Evolutionary conservation across 805 yeast species (phyloP), one percentile per base, ranked within the genome.

Genomic region (Ogataea kodamae): DNA sequence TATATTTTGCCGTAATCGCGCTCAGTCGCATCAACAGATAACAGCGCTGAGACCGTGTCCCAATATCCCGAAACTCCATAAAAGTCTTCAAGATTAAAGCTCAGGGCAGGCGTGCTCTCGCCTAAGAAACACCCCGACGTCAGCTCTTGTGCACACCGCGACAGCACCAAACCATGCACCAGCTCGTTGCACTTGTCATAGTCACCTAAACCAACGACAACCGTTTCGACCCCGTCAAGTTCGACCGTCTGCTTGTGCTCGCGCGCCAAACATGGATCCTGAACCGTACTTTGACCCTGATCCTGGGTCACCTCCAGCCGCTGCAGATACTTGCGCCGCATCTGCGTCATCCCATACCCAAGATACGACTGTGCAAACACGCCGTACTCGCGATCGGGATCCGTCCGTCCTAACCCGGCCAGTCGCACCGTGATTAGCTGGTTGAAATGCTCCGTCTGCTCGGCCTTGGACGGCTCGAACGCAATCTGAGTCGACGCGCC

Each of bases 21-120:
- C 13, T 14, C 32, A 1, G 42, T 20, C 11, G 43, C 43, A 22
- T 58, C 47, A 11, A 62, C 58, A 8, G 62, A 55, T 22, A 73
- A 49, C 22, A 76, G 56, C 30, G 65, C 62, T n/a, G 68, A 66
- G 23, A 78, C 61, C 4, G 78, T 71, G 46, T 78, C 78, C 78
- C 81, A 77, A 50, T 77, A 77, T 4, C 82, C 84, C 40, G 81
- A 75, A 6, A 79, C 80, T 0, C 84, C 86, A 24, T 75, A 61
- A 37, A 79, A 78, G 37, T 69, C 71, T 42, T 74, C 70, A 20
- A 70, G 59, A 29, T 72, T 71, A 47, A 78, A 75, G 43, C 72
- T 77, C 55, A 78, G 71, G 6, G 72, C 60, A 0, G 84, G 85
- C 18, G 74, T 62, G 13, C 66, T 52, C 42, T 75, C 78, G 28